phyloP scores from a whole-genome alignment of 2,329 filamentous ascomycete genomes.

The Aspergillus candidus region DNA sequence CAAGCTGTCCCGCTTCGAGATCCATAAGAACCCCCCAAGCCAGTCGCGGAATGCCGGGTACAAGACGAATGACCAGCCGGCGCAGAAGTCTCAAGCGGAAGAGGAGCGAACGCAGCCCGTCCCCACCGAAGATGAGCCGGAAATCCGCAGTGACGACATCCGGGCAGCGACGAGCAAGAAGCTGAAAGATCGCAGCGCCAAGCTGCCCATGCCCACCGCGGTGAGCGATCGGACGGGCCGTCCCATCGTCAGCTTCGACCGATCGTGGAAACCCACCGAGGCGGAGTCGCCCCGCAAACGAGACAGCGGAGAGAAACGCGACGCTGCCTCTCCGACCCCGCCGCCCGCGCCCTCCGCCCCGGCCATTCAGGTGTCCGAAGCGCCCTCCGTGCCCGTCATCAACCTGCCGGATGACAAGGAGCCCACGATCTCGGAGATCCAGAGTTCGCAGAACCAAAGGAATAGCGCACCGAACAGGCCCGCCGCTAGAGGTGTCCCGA shows the following conservation, averaged over 20 bases:
- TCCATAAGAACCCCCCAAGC: conserved; percentile 74
- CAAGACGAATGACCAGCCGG: conserved; percentile 56
- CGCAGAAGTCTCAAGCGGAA: conserved; percentile 20
- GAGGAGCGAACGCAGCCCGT: conserved; percentile 40
- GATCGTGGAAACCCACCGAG: conserved; percentile 64
- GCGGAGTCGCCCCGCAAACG: conserved; percentile 22
- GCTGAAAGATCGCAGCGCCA: conserved; percentile 77
- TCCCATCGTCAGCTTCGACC: conserved; percentile 95
- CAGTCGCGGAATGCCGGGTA: conserved; percentile 79
- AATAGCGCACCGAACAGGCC: conserved; percentile 11
- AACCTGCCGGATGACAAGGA: conserved; percentile 44
- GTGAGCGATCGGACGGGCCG: conserved; percentile 86
- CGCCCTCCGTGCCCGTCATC: conserved; percentile 42
- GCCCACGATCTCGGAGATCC: conserved; percentile 34
- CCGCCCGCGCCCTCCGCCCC: conserved; percentile 44
- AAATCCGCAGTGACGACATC: conserved; percentile 82
- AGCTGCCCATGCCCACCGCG: conserved; percentile 78
- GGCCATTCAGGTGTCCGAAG: conserved; percentile 32
- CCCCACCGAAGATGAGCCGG: conserved; percentile 68
- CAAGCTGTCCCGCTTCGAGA: conserved; percentile 57
- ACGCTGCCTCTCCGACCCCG: conserved; percentile 26
- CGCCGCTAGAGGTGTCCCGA: neutral
- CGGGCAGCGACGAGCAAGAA: conserved; percentile 84
- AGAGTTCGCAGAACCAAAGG: conserved; percentile 6
- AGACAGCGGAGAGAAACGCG: conserved; percentile 8